phyloP scores from a whole-genome alignment of 2,329 filamentous ascomycete genomes.

The Talaromyces sp. region DNA sequence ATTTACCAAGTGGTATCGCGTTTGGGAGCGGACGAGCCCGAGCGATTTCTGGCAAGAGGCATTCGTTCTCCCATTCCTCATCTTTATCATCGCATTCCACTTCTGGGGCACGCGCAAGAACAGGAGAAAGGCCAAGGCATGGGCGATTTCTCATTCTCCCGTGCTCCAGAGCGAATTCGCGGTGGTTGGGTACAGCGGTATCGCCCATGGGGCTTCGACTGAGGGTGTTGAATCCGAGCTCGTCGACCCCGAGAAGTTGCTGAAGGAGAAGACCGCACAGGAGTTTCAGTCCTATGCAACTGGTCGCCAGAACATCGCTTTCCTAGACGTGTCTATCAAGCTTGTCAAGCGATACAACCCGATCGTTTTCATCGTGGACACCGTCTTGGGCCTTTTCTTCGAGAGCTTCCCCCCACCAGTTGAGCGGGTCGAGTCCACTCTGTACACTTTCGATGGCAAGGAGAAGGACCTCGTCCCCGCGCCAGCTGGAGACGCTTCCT shows the following conservation, averaged over 20 bases:
- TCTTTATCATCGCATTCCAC: slow-evolving; percentile 72
- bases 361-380: slow-evolving; percentile 61
- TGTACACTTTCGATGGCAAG: slow-evolving; percentile 89
- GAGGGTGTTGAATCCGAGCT: slow-evolving; percentile 46
- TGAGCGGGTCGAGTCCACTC: slow-evolving; percentile 70
- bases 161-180: slow-evolving; percentile 77
- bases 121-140: slow-evolving; percentile 71
- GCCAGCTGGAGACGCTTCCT: slow-evolving; percentile 59
- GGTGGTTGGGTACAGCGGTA: slow-evolving; percentile 70
- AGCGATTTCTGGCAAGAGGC: slow-evolving; percentile 86
- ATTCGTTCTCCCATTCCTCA: slow-evolving; percentile 70
- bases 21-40: slow-evolving; percentile 83
- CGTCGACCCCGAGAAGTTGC: slow-evolving; percentile 53
- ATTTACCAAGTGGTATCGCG: slow-evolving; percentile 93
- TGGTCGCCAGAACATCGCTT: slow-evolving; percentile 88
- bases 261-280: slow-evolving; percentile 83
- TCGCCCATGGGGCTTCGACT: slow-evolving; percentile 42
- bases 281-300: slow-evolving; percentile 86
- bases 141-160: slow-evolving; percentile 71
- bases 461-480: slow-evolving; percentile 73
- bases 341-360: slow-evolving; percentile 88
- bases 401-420: slow-evolving; percentile 66
- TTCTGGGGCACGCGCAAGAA: slow-evolving; percentile 77
- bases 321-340: slow-evolving; percentile 77
- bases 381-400: slow-evolving; percentile 67